Conservation (phyloP, 495 filamentous ascomycete genomes). For the Gamarada debralockiae region DNA sequence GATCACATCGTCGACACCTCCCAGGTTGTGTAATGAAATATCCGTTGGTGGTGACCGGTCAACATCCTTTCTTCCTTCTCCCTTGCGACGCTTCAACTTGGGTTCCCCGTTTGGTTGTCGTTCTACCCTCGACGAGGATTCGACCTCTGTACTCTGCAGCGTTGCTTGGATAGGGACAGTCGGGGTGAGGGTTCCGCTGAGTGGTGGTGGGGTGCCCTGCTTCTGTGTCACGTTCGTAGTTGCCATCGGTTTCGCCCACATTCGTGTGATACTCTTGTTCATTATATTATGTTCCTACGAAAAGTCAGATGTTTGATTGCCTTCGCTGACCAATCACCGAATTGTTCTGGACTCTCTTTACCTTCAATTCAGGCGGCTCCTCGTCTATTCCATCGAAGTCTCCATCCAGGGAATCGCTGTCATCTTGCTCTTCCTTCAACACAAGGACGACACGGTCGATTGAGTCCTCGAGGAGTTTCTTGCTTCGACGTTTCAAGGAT, state of each 20-base stretch:
- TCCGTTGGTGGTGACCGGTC: slow-evolving; percentile 72
- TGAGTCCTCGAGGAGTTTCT: slow-evolving; percentile 75
- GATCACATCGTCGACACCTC: slow-evolving; percentile 79
- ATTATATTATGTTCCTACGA: slow-evolving; percentile 62
- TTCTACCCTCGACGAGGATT: slow-evolving; percentile 20
- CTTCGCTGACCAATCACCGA: not conserved
- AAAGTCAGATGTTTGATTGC: not conserved
- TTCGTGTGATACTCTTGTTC: slow-evolving; percentile 69
- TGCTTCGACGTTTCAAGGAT: slow-evolving; percentile 73
- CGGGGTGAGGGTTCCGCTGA: slow-evolving; percentile 14
- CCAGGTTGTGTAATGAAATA: slow-evolving; percentile 74
- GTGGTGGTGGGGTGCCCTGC: slow-evolving; percentile 19
- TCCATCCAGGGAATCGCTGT: slow-evolving; percentile 58
- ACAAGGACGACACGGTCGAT: slow-evolving; percentile 82
- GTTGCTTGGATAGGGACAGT: slow-evolving; percentile 16
- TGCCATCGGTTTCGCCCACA: slow-evolving; percentile 53
- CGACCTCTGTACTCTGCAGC: slow-evolving; percentile 29
- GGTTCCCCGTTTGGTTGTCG: slow-evolving; percentile 66
- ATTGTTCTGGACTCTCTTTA: slow-evolving; percentile 6
- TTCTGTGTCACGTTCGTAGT: slow-evolving; percentile 26
- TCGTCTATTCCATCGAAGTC: slow-evolving; percentile 59
- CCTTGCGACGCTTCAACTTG: slow-evolving; percentile 60
- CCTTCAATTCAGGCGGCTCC: slow-evolving; percentile 25
- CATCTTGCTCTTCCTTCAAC: slow-evolving; percentile 59
- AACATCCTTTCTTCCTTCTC: slow-evolving; percentile 36